A percentile compares a stretch with the other conserved stretches of the same genome.
phyloP scores from a whole-genome alignment of 495 filamentous ascomycete species.

The Aspergillus sclerotiicarbonarius region DNA sequence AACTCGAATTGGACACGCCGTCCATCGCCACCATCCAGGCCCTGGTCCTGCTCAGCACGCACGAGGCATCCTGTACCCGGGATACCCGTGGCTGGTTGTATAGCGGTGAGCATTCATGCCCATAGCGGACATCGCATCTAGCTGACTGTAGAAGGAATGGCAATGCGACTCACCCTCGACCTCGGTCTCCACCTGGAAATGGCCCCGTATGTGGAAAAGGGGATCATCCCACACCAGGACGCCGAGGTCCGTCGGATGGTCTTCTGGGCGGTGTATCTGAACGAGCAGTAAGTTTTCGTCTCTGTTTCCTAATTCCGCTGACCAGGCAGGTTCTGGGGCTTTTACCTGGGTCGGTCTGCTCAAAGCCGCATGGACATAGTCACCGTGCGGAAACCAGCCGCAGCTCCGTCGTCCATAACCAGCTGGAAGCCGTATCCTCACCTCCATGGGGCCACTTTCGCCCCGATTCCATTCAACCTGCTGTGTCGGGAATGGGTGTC shows the following conservation, averaged over 20 bases:
- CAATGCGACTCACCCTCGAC: constrained; percentile 34
- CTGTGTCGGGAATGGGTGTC: constrained; percentile 22
- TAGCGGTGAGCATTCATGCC: constrained; percentile 35
- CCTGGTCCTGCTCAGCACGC: constrained; percentile 31
- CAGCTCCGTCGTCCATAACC: too few relatives aligned
- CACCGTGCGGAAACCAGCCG: constrained; percentile 16
- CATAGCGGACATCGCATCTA: background rate
- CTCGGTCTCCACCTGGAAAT: constrained; percentile 39
- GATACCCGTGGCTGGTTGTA: constrained; percentile 40
- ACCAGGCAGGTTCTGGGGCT: constrained; percentile 26
- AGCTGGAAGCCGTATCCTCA: background rate
- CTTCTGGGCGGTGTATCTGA: constrained; percentile 36
- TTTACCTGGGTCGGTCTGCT: constrained; percentile 29
- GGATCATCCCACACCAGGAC: constrained; percentile 22
- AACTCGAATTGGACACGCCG: constrained; percentile 34
- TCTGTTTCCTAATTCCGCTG: background rate
- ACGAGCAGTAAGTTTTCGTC: constrained; percentile 31
- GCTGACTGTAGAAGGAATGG: constrained; percentile 30
- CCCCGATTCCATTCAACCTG: background rate
- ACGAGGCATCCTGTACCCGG: constrained; percentile 21
- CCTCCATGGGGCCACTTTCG: too few relatives aligned
- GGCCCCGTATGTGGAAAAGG: constrained; percentile 23
- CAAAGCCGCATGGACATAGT: constrained; percentile 26
- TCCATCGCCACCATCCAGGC: constrained; percentile 35
- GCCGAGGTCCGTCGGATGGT: constrained; percentile 26